Evolutionary conservation across 1,284 basidiomycete species (phyloP).

Genomic region (Ceratobasidium sp.): DNA sequence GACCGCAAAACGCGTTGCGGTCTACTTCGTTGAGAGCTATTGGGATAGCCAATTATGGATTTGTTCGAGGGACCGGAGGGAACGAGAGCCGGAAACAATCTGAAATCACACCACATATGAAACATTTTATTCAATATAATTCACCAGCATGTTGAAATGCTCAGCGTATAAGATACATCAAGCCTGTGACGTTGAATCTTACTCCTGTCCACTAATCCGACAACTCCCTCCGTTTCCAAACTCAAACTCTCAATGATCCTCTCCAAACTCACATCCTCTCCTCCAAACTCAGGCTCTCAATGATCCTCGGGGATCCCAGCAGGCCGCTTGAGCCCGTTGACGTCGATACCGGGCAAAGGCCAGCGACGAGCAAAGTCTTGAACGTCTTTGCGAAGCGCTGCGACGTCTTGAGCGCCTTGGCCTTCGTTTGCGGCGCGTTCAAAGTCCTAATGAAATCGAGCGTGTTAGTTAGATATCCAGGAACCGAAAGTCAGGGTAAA

Average conservation of each 20-base stretch:
- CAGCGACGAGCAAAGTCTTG: slow-evolving; percentile 83
- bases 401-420: slow-evolving; percentile 78
- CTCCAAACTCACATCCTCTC: background rate
- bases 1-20: too few relatives aligned
- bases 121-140: slow-evolving; percentile 24
- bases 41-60: too few relatives aligned
- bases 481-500: too few relatives aligned
- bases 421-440: slow-evolving; percentile 85
- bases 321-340: slow-evolving; percentile 60
- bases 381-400: slow-evolving; percentile 80
- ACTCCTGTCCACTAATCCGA: background rate
- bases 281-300: background rate
- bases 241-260: background rate
- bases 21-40: too few relatives aligned
- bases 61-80: too few relatives aligned
- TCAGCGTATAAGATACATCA: slow-evolving; percentile 33
- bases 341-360: slow-evolving; percentile 94
- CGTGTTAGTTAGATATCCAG: background rate
- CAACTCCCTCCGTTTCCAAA: background rate
- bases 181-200: slow-evolving; percentile 43
- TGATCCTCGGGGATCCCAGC: slow-evolving; percentile 42
- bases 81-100: too few relatives aligned
- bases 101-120: background rate
- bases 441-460: slow-evolving; percentile 72
- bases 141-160: slow-evolving; percentile 42